phyloP scores from a whole-genome alignment of 345 rosid species.

The Hypericum androsaemum region DNA sequence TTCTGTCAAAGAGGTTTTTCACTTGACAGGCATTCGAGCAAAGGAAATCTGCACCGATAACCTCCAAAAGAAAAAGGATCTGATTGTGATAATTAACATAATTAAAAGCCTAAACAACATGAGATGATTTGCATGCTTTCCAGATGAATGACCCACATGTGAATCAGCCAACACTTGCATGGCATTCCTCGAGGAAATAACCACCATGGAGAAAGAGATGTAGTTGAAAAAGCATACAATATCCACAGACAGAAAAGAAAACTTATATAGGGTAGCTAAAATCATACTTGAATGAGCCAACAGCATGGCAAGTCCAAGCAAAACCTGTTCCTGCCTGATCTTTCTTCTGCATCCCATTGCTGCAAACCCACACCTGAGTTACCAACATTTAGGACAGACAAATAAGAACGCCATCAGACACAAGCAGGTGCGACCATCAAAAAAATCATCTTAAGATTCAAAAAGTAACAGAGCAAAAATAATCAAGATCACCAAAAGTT shows the following conservation, averaged over 20 bases:
- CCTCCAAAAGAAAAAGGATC: not conserved
- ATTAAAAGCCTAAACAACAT: not conserved
- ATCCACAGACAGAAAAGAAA: not conserved
- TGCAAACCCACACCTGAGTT: slow-evolving; percentile 66
- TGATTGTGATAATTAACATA: not conserved
- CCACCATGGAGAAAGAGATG: not conserved
- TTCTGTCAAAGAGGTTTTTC: too few relatives aligned
- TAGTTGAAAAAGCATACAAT: not conserved
- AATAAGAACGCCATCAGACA: too few relatives aligned
- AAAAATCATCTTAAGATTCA: too few relatives aligned
- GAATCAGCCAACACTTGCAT: too few relatives aligned
- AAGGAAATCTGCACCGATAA: not conserved
- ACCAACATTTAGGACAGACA: not conserved
- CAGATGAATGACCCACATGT: too few relatives aligned
- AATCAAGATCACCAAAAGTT: too few relatives aligned
- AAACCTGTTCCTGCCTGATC: slow-evolving; percentile 29
- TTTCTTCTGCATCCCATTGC: slow-evolving; percentile 30
- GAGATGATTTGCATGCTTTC: too few relatives aligned
- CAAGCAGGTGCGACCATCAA: too few relatives aligned
- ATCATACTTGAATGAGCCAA: slow-evolving; percentile 83
- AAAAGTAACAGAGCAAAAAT: too few relatives aligned
- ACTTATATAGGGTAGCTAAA: slow-evolving; percentile 4
- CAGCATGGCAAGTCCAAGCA: slow-evolving; percentile 84
- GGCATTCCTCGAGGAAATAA: too few relatives aligned
- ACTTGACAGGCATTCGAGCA: too few relatives aligned